phyloP scores from a whole-genome alignment of 257 asterid genomes.

The Salvia splendens region DNA sequence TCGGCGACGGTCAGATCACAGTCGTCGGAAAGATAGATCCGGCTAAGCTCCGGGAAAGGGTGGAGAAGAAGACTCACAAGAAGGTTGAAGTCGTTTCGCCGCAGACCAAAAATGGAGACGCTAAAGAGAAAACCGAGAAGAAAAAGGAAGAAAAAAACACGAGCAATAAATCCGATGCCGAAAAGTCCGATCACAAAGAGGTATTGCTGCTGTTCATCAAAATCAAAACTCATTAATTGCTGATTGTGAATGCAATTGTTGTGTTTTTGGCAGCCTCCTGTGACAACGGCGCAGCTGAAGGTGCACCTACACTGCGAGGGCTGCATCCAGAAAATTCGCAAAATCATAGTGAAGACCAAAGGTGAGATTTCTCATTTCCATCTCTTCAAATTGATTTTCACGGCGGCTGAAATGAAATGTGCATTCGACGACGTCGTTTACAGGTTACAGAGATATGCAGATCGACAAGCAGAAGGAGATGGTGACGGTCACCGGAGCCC shows the following conservation, averaged over 20 bases:
- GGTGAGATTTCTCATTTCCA: conserved; percentile 39
- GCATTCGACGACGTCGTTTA: background rate
- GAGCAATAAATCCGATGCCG: conserved; percentile 44
- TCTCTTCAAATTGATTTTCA: background rate
- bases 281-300: conserved; percentile 65
- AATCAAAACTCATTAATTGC: conserved; percentile 19
- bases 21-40: conserved; percentile 71
- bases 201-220: conserved; percentile 21
- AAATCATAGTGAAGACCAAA: conserved; percentile 52
- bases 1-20: conserved; percentile 49
- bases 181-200: conserved; percentile 49
- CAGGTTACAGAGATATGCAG: conserved; percentile 66
- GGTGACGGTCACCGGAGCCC: conserved; percentile 76
- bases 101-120: conserved; percentile 37
- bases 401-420: background rate
- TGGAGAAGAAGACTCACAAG: conserved; percentile 59
- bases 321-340: conserved; percentile 66
- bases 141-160: conserved; percentile 42
- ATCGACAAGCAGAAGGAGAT: conserved; percentile 62
- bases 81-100: conserved; percentile 66
- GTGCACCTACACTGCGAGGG: conserved; percentile 79
- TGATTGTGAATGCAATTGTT: conserved; percentile 31
- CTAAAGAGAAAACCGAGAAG: conserved; percentile 36
- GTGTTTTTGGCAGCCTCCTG: conserved; percentile 47
- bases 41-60: conserved; percentile 53